These are phyloP conservation scores for Starmerella sp. DNA, from an alignment of 805 yeast genomes.

Conservation along the genomic window DNA sequence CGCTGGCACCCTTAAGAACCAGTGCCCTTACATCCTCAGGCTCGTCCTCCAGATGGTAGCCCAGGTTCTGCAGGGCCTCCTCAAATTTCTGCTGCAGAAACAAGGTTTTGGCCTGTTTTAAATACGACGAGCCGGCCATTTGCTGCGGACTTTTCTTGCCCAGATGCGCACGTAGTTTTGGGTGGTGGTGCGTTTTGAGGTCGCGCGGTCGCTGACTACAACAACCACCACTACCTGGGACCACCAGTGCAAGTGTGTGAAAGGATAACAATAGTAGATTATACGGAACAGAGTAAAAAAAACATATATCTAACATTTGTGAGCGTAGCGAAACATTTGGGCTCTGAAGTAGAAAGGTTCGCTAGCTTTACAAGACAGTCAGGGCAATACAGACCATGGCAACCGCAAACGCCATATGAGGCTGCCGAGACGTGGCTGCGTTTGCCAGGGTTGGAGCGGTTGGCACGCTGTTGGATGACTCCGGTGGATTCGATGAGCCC, in stretches of 20 bases:
- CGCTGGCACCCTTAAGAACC: constrained; percentile 56
- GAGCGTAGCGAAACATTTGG: not conserved
- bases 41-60: constrained; percentile 48
- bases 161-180: no score
- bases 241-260: no score
- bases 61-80: constrained; percentile 45
- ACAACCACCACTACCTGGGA: no score
- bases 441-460: not conserved
- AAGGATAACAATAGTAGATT: no score
- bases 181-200: not conserved
- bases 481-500: not conserved
- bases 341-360: no score
- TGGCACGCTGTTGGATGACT: not conserved
- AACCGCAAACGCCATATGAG: not conserved
- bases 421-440: not conserved
- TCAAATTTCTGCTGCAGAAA: constrained; percentile 41
- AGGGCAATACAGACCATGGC: not conserved
- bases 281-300: not conserved
- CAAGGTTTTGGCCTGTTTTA: constrained; percentile 11
- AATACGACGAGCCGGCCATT: not conserved
- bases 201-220: not conserved
- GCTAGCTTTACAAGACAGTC: not conserved
- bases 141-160: not conserved
- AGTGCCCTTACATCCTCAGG: constrained; percentile 45
- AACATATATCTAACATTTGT: not conserved